Percentiles rank a stretch among this genome's conserved stretches.
Evolutionary conservation across 2,329 filamentous ascomycete species (phyloP).

Genomic region (Camillea tinctor): DNA sequence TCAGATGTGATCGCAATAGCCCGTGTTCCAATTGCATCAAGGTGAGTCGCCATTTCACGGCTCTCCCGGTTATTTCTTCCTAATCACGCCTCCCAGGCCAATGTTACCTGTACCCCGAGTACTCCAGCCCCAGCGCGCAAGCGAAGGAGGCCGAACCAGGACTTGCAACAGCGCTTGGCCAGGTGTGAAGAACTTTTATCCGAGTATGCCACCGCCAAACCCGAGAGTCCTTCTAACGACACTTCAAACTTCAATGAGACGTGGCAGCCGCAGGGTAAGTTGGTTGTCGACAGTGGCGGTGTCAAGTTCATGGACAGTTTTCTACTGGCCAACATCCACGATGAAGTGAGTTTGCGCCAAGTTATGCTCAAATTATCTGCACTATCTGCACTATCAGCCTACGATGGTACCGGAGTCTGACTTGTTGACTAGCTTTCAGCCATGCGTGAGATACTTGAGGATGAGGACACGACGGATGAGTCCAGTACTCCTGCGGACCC

Average conservation of each 20-base stretch:
- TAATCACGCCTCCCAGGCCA: conserved; percentile 43
- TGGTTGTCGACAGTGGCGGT: conserved; percentile 54
- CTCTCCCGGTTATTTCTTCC: neutral
- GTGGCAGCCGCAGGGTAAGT: conserved; percentile 50
- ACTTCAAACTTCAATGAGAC: conserved; percentile 32
- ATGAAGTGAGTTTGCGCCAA: conserved; percentile 47
- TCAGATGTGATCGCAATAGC: conserved; percentile 59
- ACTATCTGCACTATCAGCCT: neutral
- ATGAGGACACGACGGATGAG: conserved; percentile 49
- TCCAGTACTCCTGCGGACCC: conserved; percentile 42
- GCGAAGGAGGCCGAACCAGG: conserved; percentile 58
- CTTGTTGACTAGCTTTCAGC: conserved; percentile 46
- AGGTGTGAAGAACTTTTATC: conserved; percentile 59
- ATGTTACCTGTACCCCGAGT: conserved; percentile 58
- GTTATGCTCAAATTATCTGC: neutral
- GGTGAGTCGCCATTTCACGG: conserved; percentile 36
- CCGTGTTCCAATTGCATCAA: conserved; percentile 62
- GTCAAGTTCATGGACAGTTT: conserved; percentile 58
- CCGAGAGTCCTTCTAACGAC: conserved; percentile 21
- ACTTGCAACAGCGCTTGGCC: conserved; percentile 59
- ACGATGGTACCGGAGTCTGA: neutral
- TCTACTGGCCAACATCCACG: conserved; percentile 52
- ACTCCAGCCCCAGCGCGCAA: conserved; percentile 60
- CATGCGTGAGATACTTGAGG: conserved; percentile 59
- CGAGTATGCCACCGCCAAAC: conserved; percentile 48